A percentile compares a stretch with the other conserved stretches of the same genome.
Evolutionary conservation across 176 grass and related monocot species (phyloP).

Genomic region (Hsuehochloa calcarea): DNA sequence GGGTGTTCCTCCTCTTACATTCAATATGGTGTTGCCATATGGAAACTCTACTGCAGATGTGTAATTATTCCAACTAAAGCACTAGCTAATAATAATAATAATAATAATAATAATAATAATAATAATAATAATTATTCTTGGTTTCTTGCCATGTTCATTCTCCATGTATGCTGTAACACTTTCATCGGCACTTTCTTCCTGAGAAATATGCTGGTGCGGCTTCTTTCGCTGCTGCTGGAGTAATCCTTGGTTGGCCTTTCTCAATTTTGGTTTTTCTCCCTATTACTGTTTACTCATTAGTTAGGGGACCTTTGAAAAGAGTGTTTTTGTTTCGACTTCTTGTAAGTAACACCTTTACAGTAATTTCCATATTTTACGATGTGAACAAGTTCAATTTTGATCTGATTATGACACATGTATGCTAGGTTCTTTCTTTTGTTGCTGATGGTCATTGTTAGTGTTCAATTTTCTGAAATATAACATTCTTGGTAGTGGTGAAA

Average conservation of each 20-base stretch:
- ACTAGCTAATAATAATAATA: no score
- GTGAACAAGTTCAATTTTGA: neutral
- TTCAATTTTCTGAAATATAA: constrained; percentile 93
- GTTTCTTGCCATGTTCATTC: constrained; percentile 96
- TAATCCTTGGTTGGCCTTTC: constrained; percentile 97
- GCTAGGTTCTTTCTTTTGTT: constrained; percentile 35
- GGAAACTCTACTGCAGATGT: constrained; percentile 17
- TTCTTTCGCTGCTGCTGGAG: constrained; percentile 70
- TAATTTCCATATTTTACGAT: neutral
- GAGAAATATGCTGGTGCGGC: constrained; percentile 78
- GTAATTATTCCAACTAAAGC: neutral
- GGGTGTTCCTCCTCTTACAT: constrained; percentile 48
- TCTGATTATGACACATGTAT: constrained; percentile 25
- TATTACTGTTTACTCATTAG: constrained; percentile 65
- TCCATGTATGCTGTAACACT: constrained; percentile 96
- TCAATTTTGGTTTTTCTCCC: constrained; percentile 88
- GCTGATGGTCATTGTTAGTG: constrained; percentile 46
- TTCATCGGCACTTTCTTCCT: constrained; percentile 75
- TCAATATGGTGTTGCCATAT: neutral
- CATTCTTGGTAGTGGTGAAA: constrained; percentile 72
- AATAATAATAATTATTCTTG: no score
- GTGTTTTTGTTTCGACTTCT: constrained; percentile 80
- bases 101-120: no score
- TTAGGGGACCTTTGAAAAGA: constrained; percentile 63
- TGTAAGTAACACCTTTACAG: constrained; percentile 49